These are phyloP conservation scores for Ophiobolus disseminans DNA, from an alignment of 2,329 filamentous ascomycete species.

Conservation along the genomic window DNA sequence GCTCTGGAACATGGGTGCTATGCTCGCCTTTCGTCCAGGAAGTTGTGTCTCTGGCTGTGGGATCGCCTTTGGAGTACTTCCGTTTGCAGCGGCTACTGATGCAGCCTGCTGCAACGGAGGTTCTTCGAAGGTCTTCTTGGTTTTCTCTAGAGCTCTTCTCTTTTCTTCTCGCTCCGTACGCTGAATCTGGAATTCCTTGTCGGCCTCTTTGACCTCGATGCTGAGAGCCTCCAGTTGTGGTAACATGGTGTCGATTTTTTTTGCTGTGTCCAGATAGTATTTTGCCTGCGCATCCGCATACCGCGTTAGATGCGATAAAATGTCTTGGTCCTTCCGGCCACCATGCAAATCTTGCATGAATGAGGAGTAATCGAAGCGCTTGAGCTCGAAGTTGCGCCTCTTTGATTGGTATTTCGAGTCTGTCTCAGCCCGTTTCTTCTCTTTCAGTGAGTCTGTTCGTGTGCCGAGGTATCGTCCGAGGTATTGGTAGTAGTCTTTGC, in stretches of 20 bases:
- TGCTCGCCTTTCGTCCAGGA: slow-evolving; percentile 41
- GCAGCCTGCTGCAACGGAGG: slow-evolving; percentile 30
- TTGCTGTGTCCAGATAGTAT: slow-evolving; percentile 80
- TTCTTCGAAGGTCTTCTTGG: slow-evolving; percentile 61
- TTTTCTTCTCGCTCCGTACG: slow-evolving; percentile 96
- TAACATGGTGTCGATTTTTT: slow-evolving; percentile 84
- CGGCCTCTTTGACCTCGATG: slow-evolving; percentile 86
- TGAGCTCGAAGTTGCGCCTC: slow-evolving; percentile 92
- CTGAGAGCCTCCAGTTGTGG: slow-evolving; percentile 90
- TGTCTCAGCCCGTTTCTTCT: slow-evolving; percentile 94
- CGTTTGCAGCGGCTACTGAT: slow-evolving; percentile 32
- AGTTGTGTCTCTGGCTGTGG: slow-evolving; percentile 34
- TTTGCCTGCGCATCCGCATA: slow-evolving; percentile 91
- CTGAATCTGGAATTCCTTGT: slow-evolving; percentile 96
- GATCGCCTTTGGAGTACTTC: slow-evolving; percentile 28
- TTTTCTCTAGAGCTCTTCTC: slow-evolving; percentile 86
- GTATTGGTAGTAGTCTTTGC: slow-evolving; percentile 97
- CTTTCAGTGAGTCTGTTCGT: slow-evolving; percentile 91
- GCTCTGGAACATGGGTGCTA: slow-evolving; percentile 45
- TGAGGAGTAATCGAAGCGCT: slow-evolving; percentile 97
- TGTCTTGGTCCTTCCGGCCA: slow-evolving; percentile 97
- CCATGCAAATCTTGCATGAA: slow-evolving; percentile 99
- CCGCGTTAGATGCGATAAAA: slow-evolving; percentile 90
- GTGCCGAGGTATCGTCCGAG: slow-evolving; percentile 96
- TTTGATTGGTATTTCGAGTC: slow-evolving; percentile 97